Evolutionary conservation across 164 flowering plant species (phyloP).

Genomic region (Tetracentron sinense): DNA sequence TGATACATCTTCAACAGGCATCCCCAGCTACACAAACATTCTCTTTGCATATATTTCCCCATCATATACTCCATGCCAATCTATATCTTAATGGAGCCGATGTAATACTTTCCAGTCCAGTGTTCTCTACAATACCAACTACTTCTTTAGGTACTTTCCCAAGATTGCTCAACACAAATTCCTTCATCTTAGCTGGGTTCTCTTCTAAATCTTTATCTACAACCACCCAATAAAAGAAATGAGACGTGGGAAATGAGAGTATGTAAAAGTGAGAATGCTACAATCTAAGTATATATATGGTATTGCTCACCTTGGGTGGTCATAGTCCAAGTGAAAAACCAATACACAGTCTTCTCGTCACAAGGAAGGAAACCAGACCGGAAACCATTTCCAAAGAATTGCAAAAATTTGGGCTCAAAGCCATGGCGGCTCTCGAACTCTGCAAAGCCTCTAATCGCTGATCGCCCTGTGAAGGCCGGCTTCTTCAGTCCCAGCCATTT

Average conservation of each 20-base stretch:
- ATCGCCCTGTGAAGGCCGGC: conserved; percentile 33
- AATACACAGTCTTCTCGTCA: conserved; percentile 37
- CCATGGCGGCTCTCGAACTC: conserved; percentile 33
- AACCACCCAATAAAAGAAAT: not conserved
- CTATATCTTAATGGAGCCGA: conserved; percentile 30
- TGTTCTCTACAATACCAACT: conserved; percentile 21
- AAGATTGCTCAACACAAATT: conserved; percentile 34
- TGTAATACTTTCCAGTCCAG: conserved; percentile 16
- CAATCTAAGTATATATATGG: not conserved
- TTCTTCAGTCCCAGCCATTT: conserved; percentile 39
- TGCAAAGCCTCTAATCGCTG: conserved; percentile 37
- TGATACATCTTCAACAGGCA: no score
- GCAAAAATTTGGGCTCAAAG: conserved; percentile 30
- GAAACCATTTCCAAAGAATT: conserved; percentile 40
- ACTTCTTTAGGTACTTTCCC: conserved; percentile 25
- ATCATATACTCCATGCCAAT: conserved; percentile 34
- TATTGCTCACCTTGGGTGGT: conserved; percentile 23
- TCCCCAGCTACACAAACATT: conserved; percentile 45
- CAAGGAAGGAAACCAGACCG: conserved; percentile 49
- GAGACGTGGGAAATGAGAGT: no score
- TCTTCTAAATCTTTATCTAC: conserved; percentile 27
- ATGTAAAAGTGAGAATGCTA: no score
- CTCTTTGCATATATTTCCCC: conserved; percentile 36
- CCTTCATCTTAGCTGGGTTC: conserved; percentile 35
- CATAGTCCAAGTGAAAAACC: conserved; percentile 46